Percentiles rank a stretch among this genome's conserved stretches.
Evolutionary conservation across 345 rosid species (phyloP).

Genomic region (Populus alba): DNA sequence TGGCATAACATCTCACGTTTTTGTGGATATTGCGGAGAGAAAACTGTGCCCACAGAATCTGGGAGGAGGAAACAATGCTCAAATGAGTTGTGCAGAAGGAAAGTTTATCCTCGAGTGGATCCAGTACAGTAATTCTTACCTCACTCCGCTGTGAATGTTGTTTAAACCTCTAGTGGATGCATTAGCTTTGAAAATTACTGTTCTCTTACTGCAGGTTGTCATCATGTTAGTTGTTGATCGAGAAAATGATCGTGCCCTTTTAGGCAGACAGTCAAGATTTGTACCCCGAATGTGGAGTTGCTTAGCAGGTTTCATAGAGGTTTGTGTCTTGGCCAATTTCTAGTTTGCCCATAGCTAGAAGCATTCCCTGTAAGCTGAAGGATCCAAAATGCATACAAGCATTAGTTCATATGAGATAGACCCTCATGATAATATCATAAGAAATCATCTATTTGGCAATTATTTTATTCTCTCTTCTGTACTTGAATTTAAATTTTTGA

Average conservation of each 20-base stretch:
- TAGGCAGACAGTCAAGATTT: slow-evolving; percentile 79
- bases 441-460: neutral
- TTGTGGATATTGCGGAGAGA: slow-evolving; percentile 80
- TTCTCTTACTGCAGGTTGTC: slow-evolving; percentile 58
- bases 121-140: slow-evolving; percentile 44
- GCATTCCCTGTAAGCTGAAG: neutral
- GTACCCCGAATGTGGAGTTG: slow-evolving; percentile 99
- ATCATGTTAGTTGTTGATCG: slow-evolving; percentile 89
- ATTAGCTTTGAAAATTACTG: neutral
- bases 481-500: neutral
- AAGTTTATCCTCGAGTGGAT: slow-evolving; percentile 87
- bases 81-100: slow-evolving; percentile 56
- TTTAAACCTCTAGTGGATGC: slow-evolving; percentile 7
- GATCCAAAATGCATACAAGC: neutral
- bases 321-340: slow-evolving; percentile 20
- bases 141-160: neutral
- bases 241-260: slow-evolving; percentile 77
- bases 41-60: slow-evolving; percentile 69
- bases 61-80: slow-evolving; percentile 77
- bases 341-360: neutral
- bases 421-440: neutral
- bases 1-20: slow-evolving; percentile 68
- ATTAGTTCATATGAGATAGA: neutral
- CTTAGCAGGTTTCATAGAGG: slow-evolving; percentile 94
- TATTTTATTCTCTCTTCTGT: neutral